Base-by-base conservation (phyloP, 371 early-diverging fungal genomes). In the Mucor velutinosus region DNA sequence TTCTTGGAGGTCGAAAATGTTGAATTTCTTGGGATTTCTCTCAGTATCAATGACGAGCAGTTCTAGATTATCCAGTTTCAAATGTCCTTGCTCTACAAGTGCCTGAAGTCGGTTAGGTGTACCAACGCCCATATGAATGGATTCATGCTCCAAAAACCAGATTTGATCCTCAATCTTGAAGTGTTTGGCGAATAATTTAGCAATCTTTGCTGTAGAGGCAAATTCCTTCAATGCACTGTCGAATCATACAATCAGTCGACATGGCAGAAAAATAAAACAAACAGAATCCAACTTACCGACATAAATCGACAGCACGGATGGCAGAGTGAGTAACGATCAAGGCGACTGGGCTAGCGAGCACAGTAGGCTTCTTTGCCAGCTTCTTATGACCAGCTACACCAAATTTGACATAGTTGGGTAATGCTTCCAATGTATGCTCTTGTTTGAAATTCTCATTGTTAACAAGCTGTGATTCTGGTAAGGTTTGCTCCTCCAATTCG, bases 161-260 rank as follows among this genome's bases (percentile, higher is more conserved):
- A 84, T 76, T 73, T 96, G 95, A 53, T 92, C 93, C 17, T 80
- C 77, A 1, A 94, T 76, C 73, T 95, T 95, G 72, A 95, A 78
- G 70, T 96, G 96, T 62, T 91, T 87, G 14, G 94, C 92, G 76
- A 96, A 96, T 41, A 95, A 76, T 77, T 96, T 96, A 17, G 87
- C 91, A 23, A 94, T 81, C 62, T 88, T 88, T 37, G 80, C 82
- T 33, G 82, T 77, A 4, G 74, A 47, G 14, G 56, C 56, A 30
- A 86, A 84, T 51, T 73, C 76, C 49, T 74, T 76, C 59, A 81
- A 58, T n/a, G 67, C 70, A 53, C 76, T 76, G 60, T 21, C 39
- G 25, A 32, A 33, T 29, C 10, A 63, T 4, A 30, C 11, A n/a
- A 19, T 10, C 0, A 61, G 25, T 12, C 15, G 12, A 1, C 30